A percentile compares a stretch with the other conserved stretches of the same genome.
Conservation (phyloP, 441 rosid genomes). For the Theobroma grandiflorum region DNA sequence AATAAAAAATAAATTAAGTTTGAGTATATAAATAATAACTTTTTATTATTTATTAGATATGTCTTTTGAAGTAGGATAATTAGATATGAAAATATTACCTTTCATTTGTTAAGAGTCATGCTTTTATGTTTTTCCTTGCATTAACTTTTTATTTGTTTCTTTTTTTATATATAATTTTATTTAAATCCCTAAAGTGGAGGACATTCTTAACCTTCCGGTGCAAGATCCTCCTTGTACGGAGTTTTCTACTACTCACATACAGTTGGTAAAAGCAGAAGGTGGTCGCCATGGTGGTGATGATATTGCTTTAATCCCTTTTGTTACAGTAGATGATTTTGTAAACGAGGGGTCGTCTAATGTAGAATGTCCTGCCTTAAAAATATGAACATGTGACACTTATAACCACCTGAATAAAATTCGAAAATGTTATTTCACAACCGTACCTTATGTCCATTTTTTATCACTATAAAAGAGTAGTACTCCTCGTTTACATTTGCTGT, state of each 20-base stretch:
- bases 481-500: too few species aligned
- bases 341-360: constrained; percentile 60
- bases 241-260: constrained; percentile 55
- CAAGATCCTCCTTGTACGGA: constrained; percentile 63
- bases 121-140: constrained; percentile 6
- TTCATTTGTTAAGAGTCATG: neutral
- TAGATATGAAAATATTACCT: neutral
- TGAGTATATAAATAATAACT: too few species aligned
- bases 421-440: too few species aligned
- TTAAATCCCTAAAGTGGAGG: constrained; percentile 70
- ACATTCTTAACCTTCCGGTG: constrained; percentile 60
- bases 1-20: too few species aligned
- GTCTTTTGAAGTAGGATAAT: neutral
- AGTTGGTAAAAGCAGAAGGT: constrained; percentile 61
- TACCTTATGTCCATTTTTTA: too few species aligned
- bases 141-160: neutral
- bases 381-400: too few species aligned
- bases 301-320: constrained; percentile 60
- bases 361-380: constrained; percentile 52
- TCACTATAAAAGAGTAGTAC: too few species aligned
- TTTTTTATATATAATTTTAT: neutral
- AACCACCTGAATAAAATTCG: too few species aligned
- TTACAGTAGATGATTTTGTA: constrained; percentile 65
- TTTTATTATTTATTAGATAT: too few species aligned
- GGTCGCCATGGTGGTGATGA: constrained; percentile 70